Evolutionary conservation across 1,139 yeast genomes (phyloP), one percentile per base, ranked within the genome.

Genomic region (Candida tunisiensis): DNA sequence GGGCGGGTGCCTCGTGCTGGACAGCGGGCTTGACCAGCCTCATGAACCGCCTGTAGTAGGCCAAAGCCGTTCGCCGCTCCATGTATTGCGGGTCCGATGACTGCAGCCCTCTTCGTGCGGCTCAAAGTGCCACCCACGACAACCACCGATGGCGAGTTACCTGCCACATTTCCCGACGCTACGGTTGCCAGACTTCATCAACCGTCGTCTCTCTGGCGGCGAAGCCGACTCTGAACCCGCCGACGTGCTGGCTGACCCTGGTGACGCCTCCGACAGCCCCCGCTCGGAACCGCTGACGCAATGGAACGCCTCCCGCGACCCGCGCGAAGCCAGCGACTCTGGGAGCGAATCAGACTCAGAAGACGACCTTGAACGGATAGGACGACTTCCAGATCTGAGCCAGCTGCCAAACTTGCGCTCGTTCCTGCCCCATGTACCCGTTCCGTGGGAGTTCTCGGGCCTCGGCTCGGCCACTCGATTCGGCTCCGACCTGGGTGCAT

Each of bases 351-450:
- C 31, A 9, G 45, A 39, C 12, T 35, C 29, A 7, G 49, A 45
- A n/a, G 44, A 36, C 25, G 51, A 46, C 17, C 32, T 45, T 40
- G 54, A 49, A 15, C 40, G 28, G 25, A 44, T 50, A 15, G 55
- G 55, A 8, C 36, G 47, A 15, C 36, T 48, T 9, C 44, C 52
- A 15, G 28, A 35, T 19, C 21, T 39, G 23, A 25, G 30, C 30
- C 31, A 34, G 17, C 28, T 37, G 13, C 29, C 31, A 3, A 30
- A 28, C 20, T 35, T 38, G 11, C 25, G 34, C 7, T 28, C 31
- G 15, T 22, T 36, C 15, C 19, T 33, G 14, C 17, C 28, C 15
- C 21, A 10, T n/a, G 19, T 10, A 20, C 29, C 9, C 12, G 12
- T 19, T 10, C 21, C 9, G 17, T 19, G n/a, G 25, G 24, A 5